phyloP scores from a whole-genome alignment of 208 protist genomes.

The Crithidia bombi region DNA sequence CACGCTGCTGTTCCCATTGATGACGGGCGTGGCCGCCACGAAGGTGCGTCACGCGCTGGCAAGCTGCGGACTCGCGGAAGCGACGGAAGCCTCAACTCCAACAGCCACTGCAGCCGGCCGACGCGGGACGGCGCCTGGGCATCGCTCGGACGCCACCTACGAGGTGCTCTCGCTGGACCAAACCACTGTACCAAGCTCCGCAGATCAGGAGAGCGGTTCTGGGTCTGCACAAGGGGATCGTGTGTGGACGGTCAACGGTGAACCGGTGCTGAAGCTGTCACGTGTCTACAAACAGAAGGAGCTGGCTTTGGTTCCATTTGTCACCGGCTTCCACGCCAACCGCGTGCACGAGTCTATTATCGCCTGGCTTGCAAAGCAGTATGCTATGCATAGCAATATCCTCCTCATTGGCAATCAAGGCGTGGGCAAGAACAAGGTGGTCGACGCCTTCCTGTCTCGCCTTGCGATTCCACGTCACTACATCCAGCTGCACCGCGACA shows the following conservation, averaged over 20 bases:
- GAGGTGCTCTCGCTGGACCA: constrained; percentile 7
- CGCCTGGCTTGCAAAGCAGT: constrained; percentile 89
- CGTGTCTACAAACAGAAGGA: constrained; percentile 67
- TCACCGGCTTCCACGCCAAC: constrained; percentile 90
- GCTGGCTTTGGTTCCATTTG: constrained; percentile 86
- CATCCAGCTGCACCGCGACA: constrained; percentile 96
- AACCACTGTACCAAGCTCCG: not conserved
- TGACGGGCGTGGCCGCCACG: constrained; percentile 71
- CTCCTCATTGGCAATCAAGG: constrained; percentile 96
- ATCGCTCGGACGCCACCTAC: not conserved
- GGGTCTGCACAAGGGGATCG: constrained; percentile 1
- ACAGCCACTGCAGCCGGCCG: not conserved
- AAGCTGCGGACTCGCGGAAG: constrained; percentile 38
- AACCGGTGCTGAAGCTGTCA: constrained; percentile 46
- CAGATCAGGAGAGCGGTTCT: not conserved
- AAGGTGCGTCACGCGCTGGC: constrained; percentile 69
- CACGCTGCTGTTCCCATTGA: constrained; percentile 72
- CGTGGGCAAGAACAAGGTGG: constrained; percentile 97
- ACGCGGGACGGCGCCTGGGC: not conserved
- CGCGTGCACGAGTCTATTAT: constrained; percentile 85
- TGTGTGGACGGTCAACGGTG: constrained; percentile 46
- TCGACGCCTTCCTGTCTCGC: constrained; percentile 92
- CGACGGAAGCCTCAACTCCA: not conserved
- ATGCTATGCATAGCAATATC: constrained; percentile 77
- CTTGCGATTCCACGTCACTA: constrained; percentile 92